Percentiles rank a stretch among this genome's conserved stretches.
phyloP scores from a whole-genome alignment of 805 yeast genomes.

The Hanseniaspora taiwanica region DNA sequence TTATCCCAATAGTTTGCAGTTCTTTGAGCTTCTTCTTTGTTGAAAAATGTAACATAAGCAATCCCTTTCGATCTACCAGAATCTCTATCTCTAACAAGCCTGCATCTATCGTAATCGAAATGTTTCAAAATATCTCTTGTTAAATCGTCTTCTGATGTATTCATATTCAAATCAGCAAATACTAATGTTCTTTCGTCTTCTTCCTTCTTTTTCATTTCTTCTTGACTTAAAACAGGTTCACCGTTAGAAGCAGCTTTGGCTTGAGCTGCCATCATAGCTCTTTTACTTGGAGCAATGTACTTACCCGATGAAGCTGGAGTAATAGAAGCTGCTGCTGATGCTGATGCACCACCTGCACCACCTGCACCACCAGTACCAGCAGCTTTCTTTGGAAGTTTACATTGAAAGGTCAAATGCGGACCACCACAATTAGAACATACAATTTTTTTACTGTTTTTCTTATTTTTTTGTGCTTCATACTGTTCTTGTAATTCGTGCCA shows the following conservation, averaged over 20 bases:
- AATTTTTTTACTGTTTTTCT: constrained; percentile 31
- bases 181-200: constrained; percentile 71
- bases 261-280: constrained; percentile 27
- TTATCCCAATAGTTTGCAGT: constrained; percentile 75
- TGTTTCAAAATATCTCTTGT: constrained; percentile 55
- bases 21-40: constrained; percentile 53
- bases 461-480: constrained; percentile 42
- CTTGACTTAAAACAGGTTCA: constrained; percentile 29
- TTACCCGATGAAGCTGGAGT: constrained; percentile 24
- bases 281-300: constrained; percentile 53
- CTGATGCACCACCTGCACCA: constrained; percentile 22
- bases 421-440: constrained; percentile 91
- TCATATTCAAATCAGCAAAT: constrained; percentile 79
- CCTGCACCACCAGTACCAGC: constrained; percentile 27
- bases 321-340: constrained; percentile 26
- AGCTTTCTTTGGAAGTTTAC: constrained; percentile 90
- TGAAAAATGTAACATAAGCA: constrained; percentile 78
- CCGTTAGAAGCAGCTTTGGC: constrained; percentile 26
- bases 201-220: constrained; percentile 47
- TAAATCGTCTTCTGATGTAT: constrained; percentile 70
- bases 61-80: constrained; percentile 92
- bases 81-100: constrained; percentile 78
- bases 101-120: constrained; percentile 59
- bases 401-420: constrained; percentile 81
- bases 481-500: constrained; percentile 72